Conservation (phyloP, 176 grass and related monocot genomes). For the Carex myosuroides region DNA sequence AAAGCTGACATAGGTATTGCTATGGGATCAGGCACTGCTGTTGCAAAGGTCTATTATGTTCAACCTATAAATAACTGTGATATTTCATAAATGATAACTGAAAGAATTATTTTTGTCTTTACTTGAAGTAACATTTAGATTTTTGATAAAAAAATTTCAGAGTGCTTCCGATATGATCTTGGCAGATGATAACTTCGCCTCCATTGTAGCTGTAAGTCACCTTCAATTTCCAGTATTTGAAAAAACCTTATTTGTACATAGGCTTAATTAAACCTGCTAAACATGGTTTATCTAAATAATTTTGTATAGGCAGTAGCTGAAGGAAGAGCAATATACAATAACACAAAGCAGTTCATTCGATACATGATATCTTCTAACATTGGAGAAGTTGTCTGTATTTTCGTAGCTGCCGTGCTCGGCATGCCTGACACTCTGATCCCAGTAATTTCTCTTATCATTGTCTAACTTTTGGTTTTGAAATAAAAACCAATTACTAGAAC, state of each 20-base stretch:
- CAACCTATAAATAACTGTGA: background rate
- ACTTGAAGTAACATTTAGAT: background rate
- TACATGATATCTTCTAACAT: slow-evolving; percentile 99
- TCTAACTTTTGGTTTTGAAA: background rate
- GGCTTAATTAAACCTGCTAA: slow-evolving; percentile 16
- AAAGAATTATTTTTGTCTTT: background rate
- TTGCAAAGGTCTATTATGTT: slow-evolving; percentile 72
- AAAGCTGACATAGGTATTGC: slow-evolving; percentile 99
- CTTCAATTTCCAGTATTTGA: slow-evolving; percentile 26
- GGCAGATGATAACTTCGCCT: slow-evolving; percentile 98
- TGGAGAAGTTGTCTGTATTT: slow-evolving; percentile 98
- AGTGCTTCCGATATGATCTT: slow-evolving; percentile 99
- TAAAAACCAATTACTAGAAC: background rate
- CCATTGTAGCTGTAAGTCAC: slow-evolving; percentile 90
- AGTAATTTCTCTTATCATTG: slow-evolving; percentile 36
- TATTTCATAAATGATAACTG: background rate
- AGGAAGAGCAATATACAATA: slow-evolving; percentile 98
- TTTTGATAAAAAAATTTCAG: slow-evolving; percentile 46
- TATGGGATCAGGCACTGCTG: slow-evolving; percentile 98
- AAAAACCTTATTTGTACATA: background rate
- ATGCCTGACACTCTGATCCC: slow-evolving; percentile 96
- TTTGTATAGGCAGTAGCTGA: slow-evolving; percentile 88
- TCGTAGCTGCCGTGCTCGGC: slow-evolving; percentile 92
- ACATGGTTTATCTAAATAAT: slow-evolving; percentile 31
- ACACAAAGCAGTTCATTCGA: slow-evolving; percentile 96